Evolutionary conservation across 2,329 filamentous ascomycete species (phyloP).

Genomic region (Colletotrichum camelliae): DNA sequence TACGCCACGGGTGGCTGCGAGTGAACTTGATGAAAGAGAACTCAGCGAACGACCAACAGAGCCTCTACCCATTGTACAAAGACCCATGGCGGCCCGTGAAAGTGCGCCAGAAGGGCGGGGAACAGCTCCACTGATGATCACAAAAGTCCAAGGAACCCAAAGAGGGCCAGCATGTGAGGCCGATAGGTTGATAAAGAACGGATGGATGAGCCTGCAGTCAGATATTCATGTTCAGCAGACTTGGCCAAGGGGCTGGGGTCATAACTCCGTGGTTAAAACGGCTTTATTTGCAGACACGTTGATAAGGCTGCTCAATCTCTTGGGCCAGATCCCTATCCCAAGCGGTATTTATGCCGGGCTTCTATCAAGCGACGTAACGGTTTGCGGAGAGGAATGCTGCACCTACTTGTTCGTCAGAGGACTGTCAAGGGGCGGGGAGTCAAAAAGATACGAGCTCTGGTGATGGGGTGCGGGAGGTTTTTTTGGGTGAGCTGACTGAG

Average conservation of each 20-base stretch:
- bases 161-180: not conserved
- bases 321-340: not conserved
- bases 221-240: not conserved
- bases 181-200: not conserved
- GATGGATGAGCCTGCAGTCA: not conserved
- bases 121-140: not conserved
- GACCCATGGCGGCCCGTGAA: not conserved
- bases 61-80: not conserved
- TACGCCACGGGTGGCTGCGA: not conserved
- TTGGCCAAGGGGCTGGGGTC: not conserved
- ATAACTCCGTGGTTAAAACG: not conserved
- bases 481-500: not conserved
- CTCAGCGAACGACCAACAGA: not conserved
- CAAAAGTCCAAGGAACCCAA: not conserved
- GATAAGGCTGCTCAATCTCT: not conserved
- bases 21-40: not conserved
- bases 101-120: not conserved
- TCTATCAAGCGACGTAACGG: not conserved
- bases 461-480: not conserved
- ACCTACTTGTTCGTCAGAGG: no score
- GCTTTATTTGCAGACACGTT: not conserved
- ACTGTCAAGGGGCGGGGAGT: no score
- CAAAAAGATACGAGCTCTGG: no score
- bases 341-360: not conserved
- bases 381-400: no score